Base-by-base conservation (phyloP, 129 eudicot genomes). In the Arctium lappa region DNA sequence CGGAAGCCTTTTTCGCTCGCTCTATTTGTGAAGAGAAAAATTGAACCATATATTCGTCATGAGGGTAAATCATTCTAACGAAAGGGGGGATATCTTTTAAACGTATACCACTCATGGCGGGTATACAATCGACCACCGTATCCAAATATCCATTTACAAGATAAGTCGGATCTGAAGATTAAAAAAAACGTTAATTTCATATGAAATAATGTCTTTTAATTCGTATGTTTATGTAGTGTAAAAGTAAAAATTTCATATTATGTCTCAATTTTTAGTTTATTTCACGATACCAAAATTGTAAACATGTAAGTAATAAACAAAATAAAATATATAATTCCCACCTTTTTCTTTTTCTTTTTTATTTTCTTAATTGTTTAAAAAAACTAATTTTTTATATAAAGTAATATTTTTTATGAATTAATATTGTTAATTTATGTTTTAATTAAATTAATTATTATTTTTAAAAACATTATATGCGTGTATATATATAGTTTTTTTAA, bases 11-110 rank as follows among this genome's bases (percentile, higher is more conserved):
- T n/a, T 76, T 42, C 8, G 88, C 66, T 1, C 75, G 79, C 2
- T 82, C 82, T 1, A 40, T 1, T 73, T 83, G 88, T 63, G 32
- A 33, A 6, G 30, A 15, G 15, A 86, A 11, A 79, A 73, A 88
- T 8, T 88, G 73, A 32, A 88, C 63, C 82, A 89, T 81, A 34
- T 56, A 81, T 33, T 81, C 12, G 42, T 89, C 95, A 6, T 88
- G 73, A 2, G 88, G 86, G 65, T 88, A 74, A n/a, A 85, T 87
- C 8, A 87, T 85, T 73, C 92, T 79, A 65, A 90, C 78, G 84
- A 89, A 89, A 32, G 86, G 76, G 8, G 96, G 96, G 8, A 91
- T 31, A 77, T 91, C 93, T 72, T 82, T 89, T 53, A 91, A 60
- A 65, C 81, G 78, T 12, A 91, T 82, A 74, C 83, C 82, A 33